Evolutionary conservation across 2,329 filamentous ascomycete genomes (phyloP).

Genomic region (Aspergillus glaucus): DNA sequence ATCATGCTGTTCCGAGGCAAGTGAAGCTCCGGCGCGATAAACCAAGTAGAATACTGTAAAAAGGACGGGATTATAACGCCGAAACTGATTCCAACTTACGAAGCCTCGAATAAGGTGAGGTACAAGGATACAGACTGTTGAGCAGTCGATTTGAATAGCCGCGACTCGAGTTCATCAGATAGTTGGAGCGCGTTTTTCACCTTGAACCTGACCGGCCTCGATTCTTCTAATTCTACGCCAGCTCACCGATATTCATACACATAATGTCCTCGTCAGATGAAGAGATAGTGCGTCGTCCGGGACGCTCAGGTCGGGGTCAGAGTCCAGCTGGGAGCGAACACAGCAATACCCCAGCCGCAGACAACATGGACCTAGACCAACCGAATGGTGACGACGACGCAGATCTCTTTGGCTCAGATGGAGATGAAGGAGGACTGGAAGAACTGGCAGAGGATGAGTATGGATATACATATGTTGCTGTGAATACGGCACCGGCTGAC

Average conservation of each 20-base stretch:
- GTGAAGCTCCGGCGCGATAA: not conserved
- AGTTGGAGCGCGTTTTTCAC: not conserved
- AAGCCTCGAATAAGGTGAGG: no score
- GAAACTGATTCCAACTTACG: no score
- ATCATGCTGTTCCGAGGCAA: slow-evolving; percentile 12
- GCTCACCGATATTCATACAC: not conserved
- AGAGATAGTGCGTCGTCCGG: slow-evolving; percentile 31
- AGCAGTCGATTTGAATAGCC: no score
- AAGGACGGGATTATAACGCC: not conserved
- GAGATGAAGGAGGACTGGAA: slow-evolving; percentile 35
- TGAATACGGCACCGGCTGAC: slow-evolving; percentile 9
- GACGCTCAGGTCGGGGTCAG: slow-evolving; percentile 20
- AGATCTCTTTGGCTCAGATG: slow-evolving; percentile 43
- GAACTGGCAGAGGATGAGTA: slow-evolving; percentile 31
- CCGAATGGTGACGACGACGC: slow-evolving; percentile 32
- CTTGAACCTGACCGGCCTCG: not conserved
- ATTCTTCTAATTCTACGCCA: not conserved
- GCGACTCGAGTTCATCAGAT: no score
- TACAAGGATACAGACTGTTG: no score
- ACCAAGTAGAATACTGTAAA: not conserved
- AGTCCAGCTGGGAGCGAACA: slow-evolving; percentile 18
- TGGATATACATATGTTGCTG: slow-evolving; percentile 1
- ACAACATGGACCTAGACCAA: slow-evolving; percentile 22
- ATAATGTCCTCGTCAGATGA: slow-evolving; percentile 35
- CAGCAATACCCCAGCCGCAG: slow-evolving; percentile 9